Evolutionary conservation across 2,329 filamentous ascomycete species (phyloP).

Genomic region (Fusarium napiforme): DNA sequence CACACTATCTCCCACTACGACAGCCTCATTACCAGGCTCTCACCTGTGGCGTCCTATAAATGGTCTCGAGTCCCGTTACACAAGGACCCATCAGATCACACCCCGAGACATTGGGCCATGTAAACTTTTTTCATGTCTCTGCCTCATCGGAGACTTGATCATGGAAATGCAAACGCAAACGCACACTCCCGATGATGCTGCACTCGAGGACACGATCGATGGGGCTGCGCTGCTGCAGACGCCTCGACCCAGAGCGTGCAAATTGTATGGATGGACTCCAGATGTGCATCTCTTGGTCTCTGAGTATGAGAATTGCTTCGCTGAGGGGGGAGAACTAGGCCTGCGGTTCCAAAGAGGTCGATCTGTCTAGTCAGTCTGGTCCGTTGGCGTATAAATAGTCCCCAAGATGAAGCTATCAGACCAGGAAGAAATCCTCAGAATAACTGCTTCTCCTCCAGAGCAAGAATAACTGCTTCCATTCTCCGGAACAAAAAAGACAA

Average conservation of each 20-base stretch:
- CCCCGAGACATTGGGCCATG: slow-evolving; percentile 38
- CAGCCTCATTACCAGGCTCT: background rate
- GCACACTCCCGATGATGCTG: slow-evolving; percentile 38
- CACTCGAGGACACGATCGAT: slow-evolving; percentile 25
- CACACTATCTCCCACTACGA: slow-evolving; percentile 13
- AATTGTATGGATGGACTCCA: slow-evolving; percentile 65
- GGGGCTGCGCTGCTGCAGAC: slow-evolving; percentile 28
- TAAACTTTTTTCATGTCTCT: background rate
- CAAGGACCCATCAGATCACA: slow-evolving; percentile 13
- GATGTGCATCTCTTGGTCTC: slow-evolving; percentile 58
- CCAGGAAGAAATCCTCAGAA: background rate
- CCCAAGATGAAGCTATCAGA: slow-evolving; percentile 10
- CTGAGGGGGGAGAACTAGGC: slow-evolving; percentile 67
- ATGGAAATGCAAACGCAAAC: slow-evolving; percentile 6
- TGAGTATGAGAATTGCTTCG: slow-evolving; percentile 67
- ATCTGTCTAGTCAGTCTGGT: slow-evolving; percentile 27
- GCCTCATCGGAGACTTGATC: slow-evolving; percentile 24
- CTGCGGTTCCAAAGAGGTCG: slow-evolving; percentile 53
- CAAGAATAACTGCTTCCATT: background rate
- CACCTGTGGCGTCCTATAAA: slow-evolving; percentile 33
- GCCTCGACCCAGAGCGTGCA: slow-evolving; percentile 17
- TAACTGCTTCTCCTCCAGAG: background rate
- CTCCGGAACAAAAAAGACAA: background rate
- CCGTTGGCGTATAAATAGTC: slow-evolving; percentile 36
- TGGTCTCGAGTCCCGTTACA: background rate